Conservation (phyloP, 1,139 yeast genomes). For the Debaryomycetaceae sp. region DNA sequence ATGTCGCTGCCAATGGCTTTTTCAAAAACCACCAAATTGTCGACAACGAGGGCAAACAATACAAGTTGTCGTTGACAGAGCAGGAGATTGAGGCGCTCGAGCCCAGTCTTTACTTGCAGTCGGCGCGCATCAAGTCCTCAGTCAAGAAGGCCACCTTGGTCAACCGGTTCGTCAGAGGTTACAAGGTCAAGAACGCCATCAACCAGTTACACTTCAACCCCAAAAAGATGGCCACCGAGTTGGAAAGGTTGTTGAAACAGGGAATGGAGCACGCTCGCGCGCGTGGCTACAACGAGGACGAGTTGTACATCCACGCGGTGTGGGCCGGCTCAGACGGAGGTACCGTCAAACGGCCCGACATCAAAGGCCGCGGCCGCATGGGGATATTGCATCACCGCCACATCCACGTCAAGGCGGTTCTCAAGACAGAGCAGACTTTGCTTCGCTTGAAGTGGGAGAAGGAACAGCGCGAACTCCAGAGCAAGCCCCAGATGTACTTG, state of each 20-base stretch:
- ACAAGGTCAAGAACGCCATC: conserved; percentile 74
- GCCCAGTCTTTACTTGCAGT: conserved; percentile 75
- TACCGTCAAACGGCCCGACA: conserved; percentile 69
- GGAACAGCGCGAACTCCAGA: conserved; percentile 34
- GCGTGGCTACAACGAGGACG: conserved; percentile 55
- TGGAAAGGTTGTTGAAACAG: conserved; percentile 67
- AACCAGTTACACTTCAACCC: conserved; percentile 89
- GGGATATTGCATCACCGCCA: conserved; percentile 76
- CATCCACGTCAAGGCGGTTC: conserved; percentile 75
- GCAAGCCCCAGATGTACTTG: conserved; percentile 45
- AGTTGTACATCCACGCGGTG: conserved; percentile 69
- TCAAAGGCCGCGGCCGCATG: conserved; percentile 86
- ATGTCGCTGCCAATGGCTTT: conserved; percentile 66
- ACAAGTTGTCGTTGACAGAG: conserved; percentile 52
- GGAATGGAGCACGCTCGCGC: conserved; percentile 69
- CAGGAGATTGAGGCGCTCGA: conserved; percentile 75
- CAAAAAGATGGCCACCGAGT: conserved; percentile 75
- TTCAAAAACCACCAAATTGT: conserved; percentile 62
- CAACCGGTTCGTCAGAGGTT: conserved; percentile 67
- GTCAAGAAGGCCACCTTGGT: conserved; percentile 85
- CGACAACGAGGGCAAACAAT: conserved; percentile 44
- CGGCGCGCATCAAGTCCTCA: conserved; percentile 78
- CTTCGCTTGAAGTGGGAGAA: conserved; percentile 59
- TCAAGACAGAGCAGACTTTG: conserved; percentile 62
- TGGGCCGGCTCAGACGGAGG: conserved; percentile 93